These are phyloP conservation scores for Trifolium repens DNA, from an alignment of 306 rosid species.

Conservation along the genomic window DNA sequence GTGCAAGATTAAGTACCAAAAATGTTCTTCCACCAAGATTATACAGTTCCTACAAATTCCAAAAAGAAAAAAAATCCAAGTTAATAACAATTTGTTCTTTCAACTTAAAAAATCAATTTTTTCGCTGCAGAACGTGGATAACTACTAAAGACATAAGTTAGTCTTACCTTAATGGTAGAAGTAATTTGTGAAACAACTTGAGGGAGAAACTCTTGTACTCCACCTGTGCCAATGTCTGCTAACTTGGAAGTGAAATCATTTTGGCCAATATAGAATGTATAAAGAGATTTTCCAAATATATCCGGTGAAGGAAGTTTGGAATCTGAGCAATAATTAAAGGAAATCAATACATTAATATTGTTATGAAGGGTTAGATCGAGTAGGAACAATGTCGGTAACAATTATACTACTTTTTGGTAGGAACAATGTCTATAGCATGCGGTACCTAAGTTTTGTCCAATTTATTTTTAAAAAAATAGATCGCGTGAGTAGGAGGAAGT, in stretches of 20 bases:
- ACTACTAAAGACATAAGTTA: neutral
- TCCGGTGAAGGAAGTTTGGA: conserved; percentile 62
- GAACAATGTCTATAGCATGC: neutral
- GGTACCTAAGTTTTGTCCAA: neutral
- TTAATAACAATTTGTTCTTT: neutral
- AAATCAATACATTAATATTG: neutral
- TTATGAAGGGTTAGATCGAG: neutral
- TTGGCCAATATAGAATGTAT: conserved; percentile 85
- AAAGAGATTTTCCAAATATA: conserved; percentile 75
- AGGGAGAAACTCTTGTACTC: conserved; percentile 73
- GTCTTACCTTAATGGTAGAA: conserved; percentile 63
- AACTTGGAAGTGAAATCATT: conserved; percentile 86
- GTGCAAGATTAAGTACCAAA: conserved; percentile 81
- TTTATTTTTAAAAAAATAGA: too few relatives aligned
- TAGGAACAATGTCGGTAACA: neutral
- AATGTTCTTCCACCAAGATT: conserved; percentile 75
- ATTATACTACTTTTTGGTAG: neutral
- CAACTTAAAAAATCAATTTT: neutral
- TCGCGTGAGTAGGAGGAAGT: neutral
- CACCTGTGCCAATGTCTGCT: conserved; percentile 59
- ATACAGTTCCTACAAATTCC: conserved; percentile 67
- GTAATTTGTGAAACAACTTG: conserved; percentile 75
- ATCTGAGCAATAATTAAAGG: conserved; percentile 48
- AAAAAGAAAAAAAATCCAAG: conserved; percentile 1
- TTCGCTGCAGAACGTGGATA: neutral